Percentiles rank a stretch among this genome's conserved stretches.
These are phyloP conservation scores for Teratosphaeria gauchensis DNA, from an alignment of 2,329 filamentous ascomycete genomes.

Conservation along the genomic window DNA sequence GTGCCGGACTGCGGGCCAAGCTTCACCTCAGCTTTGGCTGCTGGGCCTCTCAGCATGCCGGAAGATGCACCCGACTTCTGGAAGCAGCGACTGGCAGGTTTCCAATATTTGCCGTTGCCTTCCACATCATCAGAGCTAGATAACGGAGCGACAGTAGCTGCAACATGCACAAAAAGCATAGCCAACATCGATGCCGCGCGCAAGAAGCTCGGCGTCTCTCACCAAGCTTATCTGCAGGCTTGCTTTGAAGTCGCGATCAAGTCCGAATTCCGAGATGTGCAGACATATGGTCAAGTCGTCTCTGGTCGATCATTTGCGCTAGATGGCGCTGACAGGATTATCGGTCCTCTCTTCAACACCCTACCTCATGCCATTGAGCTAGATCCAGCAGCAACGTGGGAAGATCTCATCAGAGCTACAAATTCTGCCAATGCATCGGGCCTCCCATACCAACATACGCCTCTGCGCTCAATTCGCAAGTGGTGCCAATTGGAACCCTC, in stretches of 20 bases:
- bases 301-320: slow-evolving; percentile 68
- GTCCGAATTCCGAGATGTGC: slow-evolving; percentile 36
- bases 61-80: slow-evolving; percentile 56
- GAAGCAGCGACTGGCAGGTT: slow-evolving; percentile 43
- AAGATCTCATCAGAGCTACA: slow-evolving; percentile 50
- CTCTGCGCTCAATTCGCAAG: slow-evolving; percentile 70
- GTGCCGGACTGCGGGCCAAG: slow-evolving; percentile 33
- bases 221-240: slow-evolving; percentile 70
- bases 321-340: slow-evolving; percentile 53
- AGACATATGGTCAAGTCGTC: slow-evolving; percentile 62
- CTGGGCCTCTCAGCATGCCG: slow-evolving; percentile 54
- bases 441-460: slow-evolving; percentile 66
- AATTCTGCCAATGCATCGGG: slow-evolving; percentile 61
- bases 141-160: not conserved
- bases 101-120: slow-evolving; percentile 11
- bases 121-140: not conserved
- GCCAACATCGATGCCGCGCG: slow-evolving; percentile 27
- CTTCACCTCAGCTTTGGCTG: slow-evolving; percentile 58
- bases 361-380: slow-evolving; percentile 57
- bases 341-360: slow-evolving; percentile 86
- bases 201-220: slow-evolving; percentile 56
- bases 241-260: slow-evolving; percentile 59
- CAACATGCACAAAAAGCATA: not conserved
- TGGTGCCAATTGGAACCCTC: slow-evolving; percentile 53
- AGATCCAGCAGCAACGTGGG: slow-evolving; percentile 44